Base-by-base conservation (phyloP, 805 yeast species). In the Candida arabinofermentans region DNA sequence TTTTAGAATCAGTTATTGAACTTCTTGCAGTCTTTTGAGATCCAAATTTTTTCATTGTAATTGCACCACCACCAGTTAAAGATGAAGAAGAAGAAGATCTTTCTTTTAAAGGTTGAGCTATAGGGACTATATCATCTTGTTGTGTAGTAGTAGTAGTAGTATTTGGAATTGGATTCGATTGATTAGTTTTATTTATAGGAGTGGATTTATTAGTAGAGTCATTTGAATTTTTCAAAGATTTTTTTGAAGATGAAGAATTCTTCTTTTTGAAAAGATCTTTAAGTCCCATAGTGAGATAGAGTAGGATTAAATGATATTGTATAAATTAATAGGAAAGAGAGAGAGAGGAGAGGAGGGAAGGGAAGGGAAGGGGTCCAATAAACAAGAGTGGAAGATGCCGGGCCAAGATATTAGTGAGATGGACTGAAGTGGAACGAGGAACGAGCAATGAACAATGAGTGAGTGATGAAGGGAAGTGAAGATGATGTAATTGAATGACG, bases 1-100 rank as follows among this genome's bases (percentile, higher is more conserved):
- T 35, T 31, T 49, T 55, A 7, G 56, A 34, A 23, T 53, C 54
- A 1, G 41, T 14, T 17, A n/a, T 26, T 1, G 44, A 40, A 10
- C 29, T 9, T 27, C 36, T 37, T 23, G 34, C 36, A 10, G 33
- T 19, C 12, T 13, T 16, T 22, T 31, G 24, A 8, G 32, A 29
- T n/a, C 32, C 32, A 22, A 14, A 21, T 7, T 26, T 26, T 8
- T 31, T 31, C 30, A 19, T 16, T n/a, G 35, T 21, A 12, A 3
- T 14, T 12, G 21, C 8, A 23, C 36, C 21, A 10, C 37, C 34
- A 10, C 46, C 31, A 21, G 40, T 32, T 27, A 26, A 23, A 4
- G 31, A 31, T 5, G 36, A 31, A n/a, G 39, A 21, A 10, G 39
- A 18, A n/a, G 24, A 6, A 14, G 22, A 10, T 19, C 26, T 36